These are phyloP conservation scores for Rhizopogon salebrosus DNA, from an alignment of 768 basidiomycete species.

Conservation along the genomic window DNA sequence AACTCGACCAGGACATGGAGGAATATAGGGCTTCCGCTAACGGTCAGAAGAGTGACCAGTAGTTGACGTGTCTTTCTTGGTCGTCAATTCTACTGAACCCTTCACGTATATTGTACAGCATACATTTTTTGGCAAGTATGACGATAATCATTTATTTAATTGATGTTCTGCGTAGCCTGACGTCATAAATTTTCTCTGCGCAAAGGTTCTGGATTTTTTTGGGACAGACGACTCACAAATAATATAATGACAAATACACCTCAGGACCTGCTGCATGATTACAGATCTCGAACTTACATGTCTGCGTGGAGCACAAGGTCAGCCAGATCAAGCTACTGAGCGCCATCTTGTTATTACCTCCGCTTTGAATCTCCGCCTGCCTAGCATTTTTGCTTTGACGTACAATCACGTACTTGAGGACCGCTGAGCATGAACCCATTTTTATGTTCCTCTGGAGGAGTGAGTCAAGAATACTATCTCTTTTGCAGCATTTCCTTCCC, in stretches of 20 bases:
- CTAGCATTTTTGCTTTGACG: not conserved
- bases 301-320: no score
- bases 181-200: not conserved
- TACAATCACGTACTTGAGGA: not conserved
- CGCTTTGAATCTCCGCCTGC: no score
- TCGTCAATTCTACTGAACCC: not conserved
- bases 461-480: not conserved
- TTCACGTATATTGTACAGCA: constrained; percentile 1
- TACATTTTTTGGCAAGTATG: not conserved
- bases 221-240: not conserved
- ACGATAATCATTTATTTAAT: not conserved
- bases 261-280: not conserved
- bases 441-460: not conserved
- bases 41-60: constrained; percentile 9
- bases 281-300: no score
- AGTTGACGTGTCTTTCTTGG: not conserved
- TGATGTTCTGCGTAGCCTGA: not conserved
- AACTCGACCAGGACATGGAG: constrained; percentile 80
- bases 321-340: not conserved
- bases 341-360: not conserved
- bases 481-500: not conserved
- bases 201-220: not conserved
- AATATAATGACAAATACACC: no score
- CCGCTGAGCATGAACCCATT: not conserved
- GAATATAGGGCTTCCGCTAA: constrained; percentile 53